Evolutionary conservation across 805 yeast species (phyloP).

Genomic region (Ogataea haglerorum): DNA sequence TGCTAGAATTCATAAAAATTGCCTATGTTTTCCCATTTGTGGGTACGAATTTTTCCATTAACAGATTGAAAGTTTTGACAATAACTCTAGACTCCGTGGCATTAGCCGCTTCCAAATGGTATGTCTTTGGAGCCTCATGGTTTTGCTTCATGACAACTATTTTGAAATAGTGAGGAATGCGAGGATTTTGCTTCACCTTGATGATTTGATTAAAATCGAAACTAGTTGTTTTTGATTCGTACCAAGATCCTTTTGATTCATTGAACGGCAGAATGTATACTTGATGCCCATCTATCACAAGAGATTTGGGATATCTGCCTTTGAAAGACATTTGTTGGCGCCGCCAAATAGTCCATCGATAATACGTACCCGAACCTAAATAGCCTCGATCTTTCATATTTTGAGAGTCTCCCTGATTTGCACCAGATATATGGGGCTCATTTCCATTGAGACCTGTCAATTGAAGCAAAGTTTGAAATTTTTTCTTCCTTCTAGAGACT

Average conservation of each 20-base stretch:
- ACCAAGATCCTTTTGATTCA: conserved; percentile 58
- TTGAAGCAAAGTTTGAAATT: conserved; percentile 6
- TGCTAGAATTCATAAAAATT: too few species aligned
- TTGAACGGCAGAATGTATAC: conserved; percentile 85
- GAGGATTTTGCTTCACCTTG: conserved; percentile 70
- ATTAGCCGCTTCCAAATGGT: conserved; percentile 77
- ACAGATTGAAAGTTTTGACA: conserved; percentile 60
- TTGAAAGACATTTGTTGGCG: conserved; percentile 83
- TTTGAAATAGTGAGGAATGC: conserved; percentile 77
- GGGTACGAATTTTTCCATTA: conserved; percentile 40
- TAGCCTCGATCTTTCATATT: neutral
- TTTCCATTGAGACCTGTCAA: conserved; percentile 2
- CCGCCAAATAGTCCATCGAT: conserved; percentile 85
- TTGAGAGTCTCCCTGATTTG: neutral
- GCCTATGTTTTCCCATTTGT: too few species aligned
- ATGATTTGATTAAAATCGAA: conserved; percentile 79
- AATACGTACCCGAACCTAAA: conserved; percentile 44
- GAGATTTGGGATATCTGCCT: conserved; percentile 72
- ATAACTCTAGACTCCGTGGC: conserved; percentile 66
- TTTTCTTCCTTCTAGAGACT: conserved; percentile 3
- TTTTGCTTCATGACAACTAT: conserved; percentile 63
- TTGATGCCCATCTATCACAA: conserved; percentile 93
- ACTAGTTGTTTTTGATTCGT: conserved; percentile 76
- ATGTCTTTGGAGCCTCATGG: conserved; percentile 65
- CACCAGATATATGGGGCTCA: neutral